phyloP scores from a whole-genome alignment of 768 basidiomycete species.

The Leccinum broughii region DNA sequence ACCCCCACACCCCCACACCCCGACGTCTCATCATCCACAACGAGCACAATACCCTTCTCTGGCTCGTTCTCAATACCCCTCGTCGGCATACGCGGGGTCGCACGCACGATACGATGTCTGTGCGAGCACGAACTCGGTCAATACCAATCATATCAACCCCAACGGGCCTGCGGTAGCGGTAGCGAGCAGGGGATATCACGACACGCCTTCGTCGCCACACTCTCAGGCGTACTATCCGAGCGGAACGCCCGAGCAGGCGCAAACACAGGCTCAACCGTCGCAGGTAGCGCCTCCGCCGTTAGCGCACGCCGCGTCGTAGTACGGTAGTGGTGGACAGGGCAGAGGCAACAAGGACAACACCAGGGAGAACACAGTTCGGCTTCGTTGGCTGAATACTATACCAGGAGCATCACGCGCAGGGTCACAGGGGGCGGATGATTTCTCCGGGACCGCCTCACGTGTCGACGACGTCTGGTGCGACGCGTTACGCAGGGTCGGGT shows the following conservation, averaged over 20 bases:
- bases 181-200: slow-evolving; percentile 26
- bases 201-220: slow-evolving; percentile 22
- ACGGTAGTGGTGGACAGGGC: slow-evolving; percentile 18
- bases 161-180: slow-evolving; percentile 12
- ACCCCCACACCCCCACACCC: slow-evolving; percentile 14
- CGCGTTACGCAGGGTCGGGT: too few species aligned
- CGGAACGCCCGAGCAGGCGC: slow-evolving; percentile 1
- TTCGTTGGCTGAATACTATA: slow-evolving; percentile 27
- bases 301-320: slow-evolving; percentile 25
- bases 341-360: slow-evolving; percentile 1
- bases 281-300: slow-evolving; percentile 19
- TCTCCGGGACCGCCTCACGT: slow-evolving; percentile 13
- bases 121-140: slow-evolving; percentile 23
- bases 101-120: slow-evolving; percentile 32
- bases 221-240: not conserved
- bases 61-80: slow-evolving; percentile 28
- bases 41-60: slow-evolving; percentile 29
- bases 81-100: slow-evolving; percentile 25
- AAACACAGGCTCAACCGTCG: slow-evolving; percentile 14
- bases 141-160: slow-evolving; percentile 1
- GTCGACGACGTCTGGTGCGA: too few species aligned
- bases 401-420: slow-evolving; percentile 8
- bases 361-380: slow-evolving; percentile 15
- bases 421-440: slow-evolving; percentile 18
- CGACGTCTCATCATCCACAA: slow-evolving; percentile 22